Evolutionary conservation across 495 filamentous ascomycete genomes (phyloP), one percentile per base, ranked within the genome.

Genomic region (Talaromyces stipitatus): DNA sequence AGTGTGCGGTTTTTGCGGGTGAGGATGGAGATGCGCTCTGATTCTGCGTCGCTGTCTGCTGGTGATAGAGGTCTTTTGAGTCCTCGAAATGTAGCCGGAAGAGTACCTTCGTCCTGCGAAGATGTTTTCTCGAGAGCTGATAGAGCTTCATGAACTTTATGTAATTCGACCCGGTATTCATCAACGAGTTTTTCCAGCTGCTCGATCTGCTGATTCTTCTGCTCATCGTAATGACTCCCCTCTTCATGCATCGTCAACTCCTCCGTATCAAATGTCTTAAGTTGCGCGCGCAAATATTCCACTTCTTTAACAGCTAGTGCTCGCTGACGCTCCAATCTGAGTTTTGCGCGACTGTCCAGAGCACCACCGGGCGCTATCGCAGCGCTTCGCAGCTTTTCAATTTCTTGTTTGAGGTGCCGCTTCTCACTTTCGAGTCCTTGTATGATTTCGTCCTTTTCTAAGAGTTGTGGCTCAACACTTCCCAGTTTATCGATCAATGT

Each of bases 251-350:
- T 87, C 2, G 91, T 92, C 41, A 80, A 78, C 66, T 97, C 92
- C 70, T 97, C 95, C 23, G 84, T 81, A 59, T 96, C 92, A 56
- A 92, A 96, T 0, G 87, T 86, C 67, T 95, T 95, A 22, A 97
- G 74, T 64, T 99, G 94, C 4, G 88, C 92, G 14, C 95, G 87
- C 7, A 99, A 78, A 66, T 92, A 94, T 60, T 97, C 90, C 6
- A 95, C 89, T 66, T 99, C 95, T 64, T 96, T 96, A 20, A 90
- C 70, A 4, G 90, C 90, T 3, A 97, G 79, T 6, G 82, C 82
- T 56, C 89, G 86, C 66, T 97, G 92, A 33, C 92, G 78, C 64
- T 99, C 92, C 22, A 91, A 78, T 45, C 87, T 81, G n/a, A 82
- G 75, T 65, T 85, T 88, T 53, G 76, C 77, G 33, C 81, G 80